Conservation (phyloP, 805 yeast species). For the Ogataea kodamae region DNA sequence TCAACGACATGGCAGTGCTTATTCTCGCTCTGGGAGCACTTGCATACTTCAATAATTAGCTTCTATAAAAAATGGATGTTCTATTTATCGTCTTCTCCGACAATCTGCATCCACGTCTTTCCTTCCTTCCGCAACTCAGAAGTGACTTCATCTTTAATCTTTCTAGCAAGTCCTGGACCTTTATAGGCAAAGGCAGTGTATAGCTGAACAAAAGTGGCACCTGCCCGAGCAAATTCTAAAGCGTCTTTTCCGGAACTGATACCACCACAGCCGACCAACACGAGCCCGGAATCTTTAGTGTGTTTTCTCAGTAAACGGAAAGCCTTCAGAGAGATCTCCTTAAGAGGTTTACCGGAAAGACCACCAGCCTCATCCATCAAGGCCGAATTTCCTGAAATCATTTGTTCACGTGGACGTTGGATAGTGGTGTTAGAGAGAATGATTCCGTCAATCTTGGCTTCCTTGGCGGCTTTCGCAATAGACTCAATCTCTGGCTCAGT, state of each 20-base stretch:
- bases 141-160: conserved; percentile 56
- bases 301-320: conserved; percentile 67
- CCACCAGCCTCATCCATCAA: conserved; percentile 73
- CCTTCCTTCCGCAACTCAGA: conserved; percentile 65
- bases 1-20: conserved; percentile 29
- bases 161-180: conserved; percentile 80
- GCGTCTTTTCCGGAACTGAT: conserved; percentile 86
- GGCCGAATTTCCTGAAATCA: conserved; percentile 46
- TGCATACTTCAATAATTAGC: conserved; percentile 10
- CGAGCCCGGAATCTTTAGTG: conserved; percentile 68
- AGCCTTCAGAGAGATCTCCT: conserved; percentile 72
- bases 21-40: conserved; percentile 25
- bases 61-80: conserved; percentile 2
- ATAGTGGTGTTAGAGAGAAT: conserved; percentile 91
- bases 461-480: conserved; percentile 76
- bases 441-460: conserved; percentile 82
- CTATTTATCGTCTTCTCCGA: conserved; percentile 53
- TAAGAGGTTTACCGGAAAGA: conserved; percentile 87
- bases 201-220: conserved; percentile 84
- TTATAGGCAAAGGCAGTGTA: conserved; percentile 89
- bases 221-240: conserved; percentile 86
- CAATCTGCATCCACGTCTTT: conserved; percentile 77
- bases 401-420: conserved; percentile 59
- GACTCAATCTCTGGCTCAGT: conserved; percentile 75
- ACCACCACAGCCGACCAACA: conserved; percentile 93